Evolutionary conservation across 2,329 filamentous ascomycete genomes (phyloP), one percentile per base, ranked within the genome.

Genomic region (Metarhizium brunneum): DNA sequence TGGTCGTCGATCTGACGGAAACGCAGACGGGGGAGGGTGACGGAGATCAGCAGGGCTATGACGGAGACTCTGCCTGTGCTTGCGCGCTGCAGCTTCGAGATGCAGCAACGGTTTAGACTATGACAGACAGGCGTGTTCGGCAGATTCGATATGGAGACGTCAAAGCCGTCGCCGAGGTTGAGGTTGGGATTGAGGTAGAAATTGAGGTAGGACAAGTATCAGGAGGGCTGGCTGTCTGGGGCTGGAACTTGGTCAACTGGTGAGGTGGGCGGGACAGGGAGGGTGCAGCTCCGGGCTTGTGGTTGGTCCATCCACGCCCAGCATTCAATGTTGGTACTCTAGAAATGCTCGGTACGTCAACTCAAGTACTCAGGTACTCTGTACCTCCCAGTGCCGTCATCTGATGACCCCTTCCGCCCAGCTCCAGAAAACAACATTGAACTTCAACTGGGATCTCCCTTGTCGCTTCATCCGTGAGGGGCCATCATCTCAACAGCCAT

Each of bases 1-100:
- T 61, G 53, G 47, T 59, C 53, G 40, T 59, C 53, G 40, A 32
- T n/a, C 18, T 38, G 53, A 50, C 52, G 56, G 43, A 53, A 53
- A 40, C 14, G 20, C 20, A 18, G 35, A 42, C 47, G 13, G 48
- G 25, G 38, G 40, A 42, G 29, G 53, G 29, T 45, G 51, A 35
- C 7, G 32, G 6, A 11, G 10, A 35, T 35, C 16, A 42, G 47
- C 20, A 50, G 36, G 18, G 7, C 8, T 35, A 40, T 16, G 38
- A 14, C 38, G 32, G 13, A 13, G 13, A 40, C 38, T 7, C 13
- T 40, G 38, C 14, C 13, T 40, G 47, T 30, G 50, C 50, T 53
- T 53, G 55, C 53, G 53, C 54, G 35, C 30, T 32, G 50, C 55
- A 30, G 36, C 35, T 52, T 30, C 52, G 47, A 47, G 38, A 18